A percentile compares a stretch with the other conserved stretches of the same genome.
phyloP scores from a whole-genome alignment of 192 early-diverging fungal genomes.

The Coemansia sp. region DNA sequence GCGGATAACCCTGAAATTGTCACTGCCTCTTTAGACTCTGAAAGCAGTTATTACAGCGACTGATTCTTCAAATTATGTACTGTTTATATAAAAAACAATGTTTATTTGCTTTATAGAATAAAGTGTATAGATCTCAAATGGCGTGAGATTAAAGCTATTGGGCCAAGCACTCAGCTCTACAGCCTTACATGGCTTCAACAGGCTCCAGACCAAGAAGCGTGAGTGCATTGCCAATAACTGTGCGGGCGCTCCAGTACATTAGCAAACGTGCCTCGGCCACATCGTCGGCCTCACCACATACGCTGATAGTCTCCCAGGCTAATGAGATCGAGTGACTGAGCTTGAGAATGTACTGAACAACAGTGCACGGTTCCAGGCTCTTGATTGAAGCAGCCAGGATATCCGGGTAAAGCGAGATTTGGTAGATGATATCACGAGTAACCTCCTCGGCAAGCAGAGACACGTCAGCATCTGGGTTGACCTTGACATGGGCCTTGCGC shows the following conservation, averaged over 20 bases:
- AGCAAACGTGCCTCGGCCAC: slow-evolving; percentile 86
- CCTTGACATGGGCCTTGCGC: slow-evolving; percentile 66
- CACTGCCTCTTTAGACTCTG: slow-evolving; percentile 15
- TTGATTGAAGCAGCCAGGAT: slow-evolving; percentile 66
- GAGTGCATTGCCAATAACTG: slow-evolving; percentile 84
- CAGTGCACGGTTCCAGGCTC: slow-evolving; percentile 78
- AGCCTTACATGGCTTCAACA: slow-evolving; percentile 83
- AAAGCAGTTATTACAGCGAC: slow-evolving; percentile 22
- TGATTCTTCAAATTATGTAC: not conserved
- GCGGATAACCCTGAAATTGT: slow-evolving; percentile 27
- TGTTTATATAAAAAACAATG: no score
- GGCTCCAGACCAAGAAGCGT: slow-evolving; percentile 79
- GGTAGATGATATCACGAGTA: slow-evolving; percentile 71
- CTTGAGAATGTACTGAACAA: slow-evolving; percentile 84
- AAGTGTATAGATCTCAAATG: no score
- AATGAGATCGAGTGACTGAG: slow-evolving; percentile 76
- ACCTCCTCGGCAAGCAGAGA: slow-evolving; percentile 66
- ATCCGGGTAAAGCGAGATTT: slow-evolving; percentile 84
- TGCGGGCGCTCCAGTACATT: slow-evolving; percentile 79
- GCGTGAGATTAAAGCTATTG: no score
- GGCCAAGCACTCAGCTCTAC: no score
- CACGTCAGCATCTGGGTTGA: slow-evolving; percentile 68
- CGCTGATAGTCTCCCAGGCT: slow-evolving; percentile 73
- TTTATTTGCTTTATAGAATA: no score
- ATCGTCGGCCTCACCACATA: slow-evolving; percentile 66